Percentiles rank a stretch among this genome's conserved stretches.
Evolutionary conservation across 2,329 filamentous ascomycete species (phyloP).

Genomic region (Aspergillus udagawae): DNA sequence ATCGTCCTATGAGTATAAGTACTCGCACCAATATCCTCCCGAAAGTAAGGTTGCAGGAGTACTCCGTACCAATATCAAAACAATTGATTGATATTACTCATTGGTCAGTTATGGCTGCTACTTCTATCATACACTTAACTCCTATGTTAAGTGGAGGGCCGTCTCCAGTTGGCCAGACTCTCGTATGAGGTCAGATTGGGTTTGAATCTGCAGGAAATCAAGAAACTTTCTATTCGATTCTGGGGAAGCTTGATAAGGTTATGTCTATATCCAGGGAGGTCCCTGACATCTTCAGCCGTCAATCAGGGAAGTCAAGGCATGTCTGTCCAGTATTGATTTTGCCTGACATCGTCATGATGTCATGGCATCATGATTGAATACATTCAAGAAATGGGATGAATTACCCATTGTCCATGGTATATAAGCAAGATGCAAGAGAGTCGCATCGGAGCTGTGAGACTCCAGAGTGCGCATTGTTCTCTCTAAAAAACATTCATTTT

Average conservation of each 20-base stretch:
- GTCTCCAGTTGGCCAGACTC: neutral
- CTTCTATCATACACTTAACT: neutral
- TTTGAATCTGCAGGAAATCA: neutral
- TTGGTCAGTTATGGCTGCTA: neutral
- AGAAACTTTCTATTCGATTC: neutral
- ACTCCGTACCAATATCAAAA: neutral
- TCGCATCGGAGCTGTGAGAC: neutral
- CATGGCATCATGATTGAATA: constrained; percentile 1
- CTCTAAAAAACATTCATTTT: neutral
- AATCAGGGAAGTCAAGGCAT: neutral
- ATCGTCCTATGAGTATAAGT: too few relatives aligned
- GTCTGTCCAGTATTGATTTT: neutral
- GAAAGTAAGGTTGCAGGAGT: neutral
- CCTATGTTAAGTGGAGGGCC: neutral
- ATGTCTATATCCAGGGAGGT: neutral
- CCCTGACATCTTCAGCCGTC: neutral
- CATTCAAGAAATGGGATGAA: neutral
- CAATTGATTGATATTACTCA: neutral
- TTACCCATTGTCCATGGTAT: neutral
- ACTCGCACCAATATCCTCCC: neutral
- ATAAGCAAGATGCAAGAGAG: neutral
- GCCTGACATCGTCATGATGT: constrained; percentile 13
- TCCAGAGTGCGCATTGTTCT: neutral
- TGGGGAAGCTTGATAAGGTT: neutral
- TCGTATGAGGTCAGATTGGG: neutral